These are phyloP conservation scores for Mycena alexandri DNA, from an alignment of 768 basidiomycete species.

Conservation along the genomic window DNA sequence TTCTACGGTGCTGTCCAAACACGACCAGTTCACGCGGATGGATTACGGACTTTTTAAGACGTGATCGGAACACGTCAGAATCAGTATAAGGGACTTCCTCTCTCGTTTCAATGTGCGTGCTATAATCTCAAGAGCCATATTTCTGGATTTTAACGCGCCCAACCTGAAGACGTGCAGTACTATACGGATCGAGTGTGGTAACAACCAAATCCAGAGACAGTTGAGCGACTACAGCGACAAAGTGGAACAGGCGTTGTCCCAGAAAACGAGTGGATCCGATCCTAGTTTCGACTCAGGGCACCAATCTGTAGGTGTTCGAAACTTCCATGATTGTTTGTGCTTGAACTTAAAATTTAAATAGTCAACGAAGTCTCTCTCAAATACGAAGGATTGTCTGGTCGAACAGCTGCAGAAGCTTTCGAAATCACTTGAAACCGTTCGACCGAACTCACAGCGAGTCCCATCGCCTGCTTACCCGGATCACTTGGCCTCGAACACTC, in stretches of 20 bases:
- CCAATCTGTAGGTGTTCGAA: too few species aligned
- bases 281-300: too few species aligned
- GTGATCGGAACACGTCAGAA: neutral
- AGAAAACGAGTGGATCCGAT: neutral
- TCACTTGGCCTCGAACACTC: conserved; percentile 5
- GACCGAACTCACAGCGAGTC: neutral
- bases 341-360: too few species aligned
- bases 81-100: neutral
- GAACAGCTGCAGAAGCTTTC: conserved; percentile 7
- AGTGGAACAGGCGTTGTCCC: conserved; percentile 6
- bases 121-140: neutral
- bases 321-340: too few species aligned
- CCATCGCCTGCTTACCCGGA: conserved; percentile 10
- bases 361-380: too few species aligned
- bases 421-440: neutral
- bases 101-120: neutral
- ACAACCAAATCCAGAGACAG: too few species aligned
- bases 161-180: neutral
- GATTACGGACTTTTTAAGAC: neutral
- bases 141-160: neutral
- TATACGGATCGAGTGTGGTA: conserved; percentile 22
- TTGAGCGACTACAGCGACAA: conserved; percentile 23
- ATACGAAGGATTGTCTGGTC: conserved; percentile 10
- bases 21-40: neutral
- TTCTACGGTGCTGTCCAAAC: neutral